A percentile compares a stretch with the other conserved stretches of the same genome.
These are phyloP conservation scores for Aspergillus sp. DNA, from an alignment of 2,329 filamentous ascomycete genomes.

Conservation along the genomic window DNA sequence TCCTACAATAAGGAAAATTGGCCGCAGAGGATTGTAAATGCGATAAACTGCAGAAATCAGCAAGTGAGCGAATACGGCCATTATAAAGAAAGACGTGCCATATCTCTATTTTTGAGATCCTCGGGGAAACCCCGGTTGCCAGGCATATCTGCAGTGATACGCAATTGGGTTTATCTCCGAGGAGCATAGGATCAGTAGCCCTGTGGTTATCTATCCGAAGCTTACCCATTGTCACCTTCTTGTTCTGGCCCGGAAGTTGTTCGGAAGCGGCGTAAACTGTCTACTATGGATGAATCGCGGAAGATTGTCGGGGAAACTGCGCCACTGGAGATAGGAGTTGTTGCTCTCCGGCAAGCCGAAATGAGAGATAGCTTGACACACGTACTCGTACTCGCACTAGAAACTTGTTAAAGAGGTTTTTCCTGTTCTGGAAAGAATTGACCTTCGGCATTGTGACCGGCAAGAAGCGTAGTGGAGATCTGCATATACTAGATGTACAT, in stretches of 20 bases:
- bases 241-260: constrained; percentile 5
- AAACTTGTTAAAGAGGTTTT: no score
- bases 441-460: no score
- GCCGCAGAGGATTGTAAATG: background rate
- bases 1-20: background rate
- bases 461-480: no score
- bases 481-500: no score
- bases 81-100: background rate
- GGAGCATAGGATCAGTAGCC: background rate
- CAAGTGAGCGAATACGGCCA: background rate
- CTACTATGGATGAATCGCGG: constrained; percentile 4
- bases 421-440: no score
- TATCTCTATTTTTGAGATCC: background rate
- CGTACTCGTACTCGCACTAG: no score
- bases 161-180: background rate
- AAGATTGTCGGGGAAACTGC: constrained; percentile 16
- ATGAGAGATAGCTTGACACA: no score
- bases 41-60: background rate
- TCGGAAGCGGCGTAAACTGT: constrained; percentile 10
- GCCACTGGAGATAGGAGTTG: background rate
- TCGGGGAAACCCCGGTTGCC: background rate
- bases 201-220: no score
- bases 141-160: background rate
- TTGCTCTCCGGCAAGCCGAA: no score
- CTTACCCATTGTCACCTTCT: background rate